Evolutionary conservation across 257 asterid species (phyloP).

Genomic region (Linaria vulgaris): DNA sequence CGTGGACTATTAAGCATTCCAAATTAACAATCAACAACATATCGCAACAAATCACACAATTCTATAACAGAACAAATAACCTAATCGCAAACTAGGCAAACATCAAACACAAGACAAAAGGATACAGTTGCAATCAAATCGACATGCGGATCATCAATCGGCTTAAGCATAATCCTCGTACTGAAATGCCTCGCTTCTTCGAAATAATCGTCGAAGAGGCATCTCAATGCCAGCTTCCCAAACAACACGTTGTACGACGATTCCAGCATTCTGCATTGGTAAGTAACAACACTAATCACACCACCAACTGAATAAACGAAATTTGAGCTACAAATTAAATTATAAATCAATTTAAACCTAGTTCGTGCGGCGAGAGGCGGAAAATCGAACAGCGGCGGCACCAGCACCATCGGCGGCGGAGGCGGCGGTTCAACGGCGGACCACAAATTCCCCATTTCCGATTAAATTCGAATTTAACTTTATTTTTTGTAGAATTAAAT

Average conservation of each 20-base stretch:
- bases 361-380: constrained; percentile 95
- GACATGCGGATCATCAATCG: constrained; percentile 90
- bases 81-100: no score
- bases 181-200: constrained; percentile 72
- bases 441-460: constrained; percentile 60
- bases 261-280: constrained; percentile 77
- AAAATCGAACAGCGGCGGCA: constrained; percentile 93
- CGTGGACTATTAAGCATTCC: no score
- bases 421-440: constrained; percentile 53
- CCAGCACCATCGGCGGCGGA: constrained; percentile 89
- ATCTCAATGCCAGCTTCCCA: constrained; percentile 74
- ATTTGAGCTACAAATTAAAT: not conserved
- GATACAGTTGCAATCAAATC: constrained; percentile 92
- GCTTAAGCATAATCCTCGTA: constrained; percentile 80
- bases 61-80: no score
- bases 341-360: constrained; percentile 38
- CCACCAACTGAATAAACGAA: not conserved
- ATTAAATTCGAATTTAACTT: not conserved
- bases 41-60: not conserved
- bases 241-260: constrained; percentile 78
- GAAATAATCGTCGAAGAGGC: constrained; percentile 77
- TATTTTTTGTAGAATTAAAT: constrained; percentile 8
- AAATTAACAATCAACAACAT: not conserved
- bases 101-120: constrained; percentile 11
- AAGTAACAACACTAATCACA: no score